Conservation (phyloP, 345 rosid species). For the Syzygium jambos region DNA sequence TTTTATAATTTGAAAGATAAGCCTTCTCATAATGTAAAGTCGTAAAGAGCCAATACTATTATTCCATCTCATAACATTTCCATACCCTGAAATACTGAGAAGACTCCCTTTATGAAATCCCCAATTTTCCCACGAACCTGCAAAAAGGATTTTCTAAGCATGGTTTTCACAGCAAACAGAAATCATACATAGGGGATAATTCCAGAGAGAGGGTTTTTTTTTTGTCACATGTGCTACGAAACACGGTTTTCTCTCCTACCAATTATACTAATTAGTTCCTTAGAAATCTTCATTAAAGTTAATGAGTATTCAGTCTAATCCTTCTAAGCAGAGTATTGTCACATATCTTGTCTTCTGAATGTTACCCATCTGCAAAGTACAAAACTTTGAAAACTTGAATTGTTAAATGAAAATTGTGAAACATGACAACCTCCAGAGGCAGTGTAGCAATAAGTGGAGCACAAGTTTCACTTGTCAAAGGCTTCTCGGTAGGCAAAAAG, state of each 20-base stretch:
- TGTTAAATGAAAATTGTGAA: background rate
- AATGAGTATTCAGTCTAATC: background rate
- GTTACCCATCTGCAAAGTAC: background rate
- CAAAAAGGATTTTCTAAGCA: conserved; percentile 5
- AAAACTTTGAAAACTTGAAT: background rate
- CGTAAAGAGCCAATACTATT: background rate
- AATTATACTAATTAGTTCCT: background rate
- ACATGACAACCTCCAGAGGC: conserved; percentile 69
- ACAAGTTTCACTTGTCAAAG: conserved; percentile 59
- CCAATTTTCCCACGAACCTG: conserved; percentile 81
- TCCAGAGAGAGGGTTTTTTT: background rate
- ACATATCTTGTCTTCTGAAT: background rate
- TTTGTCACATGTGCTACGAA: background rate
- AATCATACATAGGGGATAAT: background rate
- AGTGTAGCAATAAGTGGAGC: conserved; percentile 97
- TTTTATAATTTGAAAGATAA: background rate
- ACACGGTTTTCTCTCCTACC: background rate
- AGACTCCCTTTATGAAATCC: conserved; percentile 67
- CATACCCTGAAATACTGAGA: conserved; percentile 81
- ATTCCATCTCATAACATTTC: background rate
- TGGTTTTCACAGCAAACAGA: background rate
- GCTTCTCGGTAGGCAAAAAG: conserved; percentile 65
- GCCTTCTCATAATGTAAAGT: background rate
- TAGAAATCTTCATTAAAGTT: background rate
- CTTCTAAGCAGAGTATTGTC: background rate